Evolutionary conservation across 495 filamentous ascomycete genomes (phyloP).

Genomic region (Parathielavia appendiculata): DNA sequence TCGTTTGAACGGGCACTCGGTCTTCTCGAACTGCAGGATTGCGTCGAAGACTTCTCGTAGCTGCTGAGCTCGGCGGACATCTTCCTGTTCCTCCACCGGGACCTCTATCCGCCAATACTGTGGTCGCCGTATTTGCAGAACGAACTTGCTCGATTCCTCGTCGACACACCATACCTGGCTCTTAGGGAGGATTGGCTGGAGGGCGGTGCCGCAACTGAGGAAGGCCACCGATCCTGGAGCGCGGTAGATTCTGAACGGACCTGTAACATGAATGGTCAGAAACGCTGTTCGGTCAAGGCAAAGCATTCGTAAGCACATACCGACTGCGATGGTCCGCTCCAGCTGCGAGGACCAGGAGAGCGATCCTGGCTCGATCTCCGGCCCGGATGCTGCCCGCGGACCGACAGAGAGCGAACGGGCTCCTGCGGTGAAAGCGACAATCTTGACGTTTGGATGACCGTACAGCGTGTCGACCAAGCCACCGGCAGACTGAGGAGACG

Average conservation of each 20-base stretch:
- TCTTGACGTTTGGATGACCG: slow-evolving; percentile 59
- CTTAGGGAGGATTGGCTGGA: slow-evolving; percentile 79
- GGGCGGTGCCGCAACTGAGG: slow-evolving; percentile 70
- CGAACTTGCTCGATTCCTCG: slow-evolving; percentile 69
- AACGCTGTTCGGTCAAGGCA: not conserved
- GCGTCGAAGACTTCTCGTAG: slow-evolving; percentile 64
- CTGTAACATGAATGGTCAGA: slow-evolving; percentile 35
- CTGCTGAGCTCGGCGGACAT: slow-evolving; percentile 54
- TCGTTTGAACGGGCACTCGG: slow-evolving; percentile 76
- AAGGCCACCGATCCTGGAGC: slow-evolving; percentile 78
- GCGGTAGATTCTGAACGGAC: slow-evolving; percentile 72
- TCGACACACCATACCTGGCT: slow-evolving; percentile 93
- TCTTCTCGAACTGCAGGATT: slow-evolving; percentile 79
- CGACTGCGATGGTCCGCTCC: slow-evolving; percentile 76
- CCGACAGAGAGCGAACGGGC: slow-evolving; percentile 36
- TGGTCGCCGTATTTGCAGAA: slow-evolving; percentile 70
- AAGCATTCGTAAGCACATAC: slow-evolving; percentile 37
- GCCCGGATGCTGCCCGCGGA: slow-evolving; percentile 33
- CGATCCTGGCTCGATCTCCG: slow-evolving; percentile 47
- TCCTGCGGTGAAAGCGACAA: slow-evolving; percentile 58
- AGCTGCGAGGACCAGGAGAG: slow-evolving; percentile 69
- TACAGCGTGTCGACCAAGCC: slow-evolving; percentile 64
- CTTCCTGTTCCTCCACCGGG: slow-evolving; percentile 55
- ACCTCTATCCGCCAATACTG: slow-evolving; percentile 88
- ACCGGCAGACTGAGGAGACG: slow-evolving; percentile 25